These are phyloP conservation scores for Debaryomyces prosopidis DNA, from an alignment of 805 yeast genomes.

Conservation along the genomic window DNA sequence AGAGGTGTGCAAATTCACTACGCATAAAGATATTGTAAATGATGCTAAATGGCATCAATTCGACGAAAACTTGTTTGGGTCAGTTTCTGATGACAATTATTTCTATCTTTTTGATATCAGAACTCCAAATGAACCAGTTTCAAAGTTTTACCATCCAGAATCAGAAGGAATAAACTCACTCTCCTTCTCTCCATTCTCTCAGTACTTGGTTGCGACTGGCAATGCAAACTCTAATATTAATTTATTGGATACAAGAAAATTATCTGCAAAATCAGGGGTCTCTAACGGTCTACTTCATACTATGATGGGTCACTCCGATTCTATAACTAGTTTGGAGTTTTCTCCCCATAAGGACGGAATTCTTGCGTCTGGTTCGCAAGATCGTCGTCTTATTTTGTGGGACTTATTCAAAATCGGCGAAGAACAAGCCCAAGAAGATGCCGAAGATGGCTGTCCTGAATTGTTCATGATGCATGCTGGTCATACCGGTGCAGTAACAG, in stretches of 20 bases:
- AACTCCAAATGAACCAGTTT: slow-evolving; percentile 24
- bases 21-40: slow-evolving; percentile 64
- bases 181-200: slow-evolving; percentile 63
- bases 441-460: slow-evolving; percentile 90
- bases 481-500: slow-evolving; percentile 76
- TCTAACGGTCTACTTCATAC: slow-evolving; percentile 52
- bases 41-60: slow-evolving; percentile 73
- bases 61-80: slow-evolving; percentile 55
- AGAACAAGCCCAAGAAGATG: slow-evolving; percentile 83
- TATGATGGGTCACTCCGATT: slow-evolving; percentile 77
- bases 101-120: slow-evolving; percentile 58
- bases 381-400: slow-evolving; percentile 79
- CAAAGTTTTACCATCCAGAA: slow-evolving; percentile 23
- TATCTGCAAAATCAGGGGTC: slow-evolving; percentile 15
- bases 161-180: slow-evolving; percentile 57
- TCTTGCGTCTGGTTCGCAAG: slow-evolving; percentile 74
- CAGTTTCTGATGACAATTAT: slow-evolving; percentile 71
- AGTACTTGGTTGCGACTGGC: slow-evolving; percentile 65
- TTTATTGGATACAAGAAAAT: slow-evolving; percentile 61
- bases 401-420: slow-evolving; percentile 77
- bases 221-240: slow-evolving; percentile 67
- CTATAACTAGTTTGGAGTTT: slow-evolving; percentile 74
- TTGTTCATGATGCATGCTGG: slow-evolving; percentile 92
- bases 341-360: slow-evolving; percentile 77
- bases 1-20: slow-evolving; percentile 14